Evolutionary conservation across 164 flowering plant species (phyloP).

Genomic region (Tetracentron sinense): DNA sequence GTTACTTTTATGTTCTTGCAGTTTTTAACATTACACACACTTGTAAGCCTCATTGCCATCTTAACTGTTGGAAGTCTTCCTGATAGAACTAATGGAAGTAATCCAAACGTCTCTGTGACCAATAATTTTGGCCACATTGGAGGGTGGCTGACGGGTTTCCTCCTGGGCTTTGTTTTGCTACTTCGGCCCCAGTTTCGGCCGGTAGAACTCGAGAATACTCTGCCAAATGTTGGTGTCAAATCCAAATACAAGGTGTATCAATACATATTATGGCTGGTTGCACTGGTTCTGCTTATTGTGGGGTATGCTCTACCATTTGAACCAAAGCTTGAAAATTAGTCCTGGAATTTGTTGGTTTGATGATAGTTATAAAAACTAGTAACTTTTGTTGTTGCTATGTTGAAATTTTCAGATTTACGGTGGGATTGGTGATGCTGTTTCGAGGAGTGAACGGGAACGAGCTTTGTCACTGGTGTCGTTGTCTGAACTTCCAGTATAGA

Average conservation of each 20-base stretch:
- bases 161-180: conserved; percentile 71
- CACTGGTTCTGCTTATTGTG: conserved; percentile 46
- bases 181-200: conserved; percentile 77
- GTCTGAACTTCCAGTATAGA: too few relatives aligned
- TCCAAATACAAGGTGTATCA: conserved; percentile 71
- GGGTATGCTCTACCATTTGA: conserved; percentile 65
- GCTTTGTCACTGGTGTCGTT: conserved; percentile 83
- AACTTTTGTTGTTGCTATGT: not conserved
- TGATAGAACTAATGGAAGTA: too few relatives aligned
- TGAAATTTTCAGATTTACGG: conserved; percentile 45
- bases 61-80: conserved; percentile 79
- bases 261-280: conserved; percentile 47
- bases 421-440: conserved; percentile 75
- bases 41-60: conserved; percentile 52
- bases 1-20: conserved; percentile 17
- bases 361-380: too few relatives aligned
- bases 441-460: conserved; percentile 60
- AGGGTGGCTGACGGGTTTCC: conserved; percentile 72
- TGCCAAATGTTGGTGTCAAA: conserved; percentile 32
- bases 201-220: conserved; percentile 49
- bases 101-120: too few relatives aligned
- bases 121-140: conserved; percentile 86
- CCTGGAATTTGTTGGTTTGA: too few relatives aligned
- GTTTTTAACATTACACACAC: conserved; percentile 72
- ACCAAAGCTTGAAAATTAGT: too few relatives aligned